Base-by-base conservation (phyloP, 2,329 filamentous ascomycete species). In the Colletotrichum endophyticum region DNA sequence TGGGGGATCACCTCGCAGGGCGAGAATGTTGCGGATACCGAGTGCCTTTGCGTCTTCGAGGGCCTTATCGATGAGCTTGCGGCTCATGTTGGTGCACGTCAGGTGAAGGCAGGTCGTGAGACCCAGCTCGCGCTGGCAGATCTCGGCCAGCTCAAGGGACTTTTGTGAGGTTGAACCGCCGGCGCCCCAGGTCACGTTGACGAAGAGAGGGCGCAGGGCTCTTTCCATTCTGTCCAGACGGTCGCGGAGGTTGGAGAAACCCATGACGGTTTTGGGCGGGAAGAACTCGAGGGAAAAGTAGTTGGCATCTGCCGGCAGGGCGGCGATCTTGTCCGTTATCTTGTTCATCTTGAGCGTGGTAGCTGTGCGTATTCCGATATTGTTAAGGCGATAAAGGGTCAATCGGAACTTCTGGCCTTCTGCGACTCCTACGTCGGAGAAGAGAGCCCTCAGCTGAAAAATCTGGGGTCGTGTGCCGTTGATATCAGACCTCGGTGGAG, bases 231-330 rank as follows among this genome's bases (percentile, higher is more conserved):
- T 95, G 84, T 98, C 95, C 75, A 99, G 92, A 83, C 97, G 96
- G 79, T 95, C 95, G 83, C 96, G 95, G 72, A 99, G 92, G 85
- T 99, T 99, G 78, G 95, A 94, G 82, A 97, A 98, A 79, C 97
- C 97, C 93, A 98, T 98, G 77, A 94, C 91, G 63, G 97, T 99
- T 89, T 99, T 99, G 78, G 97, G 97, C 80, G 97, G 97, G 88
- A 99, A 99, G 92, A 99, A 99, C 88, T 99, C 97, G 86, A 99
- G 94, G 64, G 97, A 99, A 87, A 98, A 98, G 89, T 97, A 99
- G 84, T 91, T 93, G 79, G 92, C 91, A 85, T 95, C 92, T 79
- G 94, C 91, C 85, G 95, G 95, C 87, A 99, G 88, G 77, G 95
- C 95, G 86, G 95, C 95, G 83, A 99, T 96, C 90, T 98, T 98